Evolutionary conservation across 2,329 filamentous ascomycete species (phyloP).

Genomic region (Alternaria brassicae): DNA sequence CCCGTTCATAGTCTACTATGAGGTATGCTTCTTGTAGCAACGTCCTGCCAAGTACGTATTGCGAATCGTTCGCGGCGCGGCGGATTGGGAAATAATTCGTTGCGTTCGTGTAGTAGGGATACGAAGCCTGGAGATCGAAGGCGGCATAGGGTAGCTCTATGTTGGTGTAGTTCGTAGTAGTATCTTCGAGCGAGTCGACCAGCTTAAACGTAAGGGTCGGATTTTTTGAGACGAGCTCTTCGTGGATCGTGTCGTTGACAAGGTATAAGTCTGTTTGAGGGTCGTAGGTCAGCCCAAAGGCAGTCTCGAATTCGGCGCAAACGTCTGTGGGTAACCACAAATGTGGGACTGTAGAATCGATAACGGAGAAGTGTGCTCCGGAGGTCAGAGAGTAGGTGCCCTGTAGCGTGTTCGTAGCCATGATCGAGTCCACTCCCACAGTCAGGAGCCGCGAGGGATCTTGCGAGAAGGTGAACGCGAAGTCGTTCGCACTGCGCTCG

Average conservation of each 20-base stretch:
- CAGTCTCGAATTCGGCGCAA: constrained; percentile 50
- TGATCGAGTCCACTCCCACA: constrained; percentile 44
- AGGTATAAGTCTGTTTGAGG: constrained; percentile 47
- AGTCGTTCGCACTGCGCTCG: constrained; percentile 34
- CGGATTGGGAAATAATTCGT: constrained; percentile 73
- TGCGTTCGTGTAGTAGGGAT: constrained; percentile 66
- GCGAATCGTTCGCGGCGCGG: constrained; percentile 61
- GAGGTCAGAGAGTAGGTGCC: constrained; percentile 47
- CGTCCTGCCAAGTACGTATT: constrained; percentile 69
- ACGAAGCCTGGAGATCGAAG: constrained; percentile 57
- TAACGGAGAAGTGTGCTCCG: constrained; percentile 42
- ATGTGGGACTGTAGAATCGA: constrained; percentile 53
- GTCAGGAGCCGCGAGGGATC: constrained; percentile 43
- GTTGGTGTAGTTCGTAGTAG: constrained; percentile 48
- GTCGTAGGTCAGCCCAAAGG: constrained; percentile 52
- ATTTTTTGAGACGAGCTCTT: constrained; percentile 36
- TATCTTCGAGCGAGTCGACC: constrained; percentile 38
- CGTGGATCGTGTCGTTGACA: constrained; percentile 49
- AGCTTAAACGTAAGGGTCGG: constrained; percentile 51
- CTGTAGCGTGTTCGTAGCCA: constrained; percentile 40
- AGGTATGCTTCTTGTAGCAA: constrained; percentile 72
- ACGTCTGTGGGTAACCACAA: constrained; percentile 52
- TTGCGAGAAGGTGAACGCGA: constrained; percentile 44
- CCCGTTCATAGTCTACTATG: constrained; percentile 57
- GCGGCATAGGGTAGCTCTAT: constrained; percentile 58